Evolutionary conservation across 1,139 yeast genomes (phyloP).

Genomic region (Magnusiomyces tetraspermus): DNA sequence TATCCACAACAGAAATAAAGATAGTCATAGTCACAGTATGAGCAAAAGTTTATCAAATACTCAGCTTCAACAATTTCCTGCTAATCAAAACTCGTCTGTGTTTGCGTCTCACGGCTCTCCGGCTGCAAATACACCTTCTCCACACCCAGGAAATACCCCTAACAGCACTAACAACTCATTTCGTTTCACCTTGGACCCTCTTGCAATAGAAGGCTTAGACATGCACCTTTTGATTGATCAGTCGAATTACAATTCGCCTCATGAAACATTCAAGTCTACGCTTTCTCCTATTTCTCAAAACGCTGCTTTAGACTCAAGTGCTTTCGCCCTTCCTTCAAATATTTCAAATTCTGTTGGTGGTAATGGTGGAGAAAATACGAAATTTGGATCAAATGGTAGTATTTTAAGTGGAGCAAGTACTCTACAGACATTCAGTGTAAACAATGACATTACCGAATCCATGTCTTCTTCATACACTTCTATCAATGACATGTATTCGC

Average conservation of each 20-base stretch:
- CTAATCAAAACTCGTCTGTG: background rate
- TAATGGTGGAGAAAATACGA: background rate
- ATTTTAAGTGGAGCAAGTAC: background rate
- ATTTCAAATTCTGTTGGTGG: background rate
- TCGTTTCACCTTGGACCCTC: conserved; percentile 29
- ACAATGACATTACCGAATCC: conserved; percentile 2
- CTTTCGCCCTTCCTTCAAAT: background rate
- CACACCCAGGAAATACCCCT: background rate
- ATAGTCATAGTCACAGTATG: background rate
- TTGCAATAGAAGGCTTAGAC: conserved; percentile 31
- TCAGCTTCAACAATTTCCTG: background rate
- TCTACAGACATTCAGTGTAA: background rate
- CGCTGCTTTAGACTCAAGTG: background rate
- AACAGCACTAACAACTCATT: conserved; percentile 18
- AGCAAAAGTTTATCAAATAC: background rate
- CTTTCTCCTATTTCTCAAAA: background rate
- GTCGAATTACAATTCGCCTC: background rate
- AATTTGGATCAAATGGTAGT: background rate
- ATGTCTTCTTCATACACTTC: conserved; percentile 11
- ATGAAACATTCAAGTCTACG: background rate
- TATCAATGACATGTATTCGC: conserved; percentile 12
- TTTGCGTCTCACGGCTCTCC: background rate
- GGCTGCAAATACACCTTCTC: background rate
- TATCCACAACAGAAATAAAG: too few relatives aligned
- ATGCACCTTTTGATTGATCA: background rate